Base-by-base conservation (phyloP, 106 monocot species). In the Platanthera guangdongensis region DNA sequence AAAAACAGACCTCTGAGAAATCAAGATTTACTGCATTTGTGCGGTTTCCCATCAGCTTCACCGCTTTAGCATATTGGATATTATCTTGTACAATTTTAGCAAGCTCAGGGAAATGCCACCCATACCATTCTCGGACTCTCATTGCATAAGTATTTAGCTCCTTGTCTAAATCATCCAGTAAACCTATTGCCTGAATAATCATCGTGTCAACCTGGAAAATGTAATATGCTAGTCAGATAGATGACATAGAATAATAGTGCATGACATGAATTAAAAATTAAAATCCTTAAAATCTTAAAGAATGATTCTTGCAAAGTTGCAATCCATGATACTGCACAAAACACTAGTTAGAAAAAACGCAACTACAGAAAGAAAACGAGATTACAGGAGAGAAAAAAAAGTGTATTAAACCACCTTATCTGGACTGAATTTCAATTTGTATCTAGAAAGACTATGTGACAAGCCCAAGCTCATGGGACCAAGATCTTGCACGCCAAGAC, bases 41-140 rank as follows among this genome's bases (percentile, higher is more conserved):
- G 75, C 92, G 92, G 75, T 95, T 74, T 5, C 95, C 93, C 95
- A 95, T 95, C 68, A 95, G 72, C 79, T 95, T 92, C 18, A 95
- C 93, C 19, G 75, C 77, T 73, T 86, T 95, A 52, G 95, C 88
- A 84, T 95, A 95, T 50, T 90, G 92, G 63, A 95, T 95, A 76
- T 95, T 95, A 70, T 95, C 95, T 30, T 80, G 81, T 15, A 95
- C 79, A 71, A 95, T 93, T 70, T 92, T 95, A 51, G 92, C 82
- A 75, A 95, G 92, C 73, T 95, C 95, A 13, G 95, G 95, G 81
- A 95, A 95, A 79, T 95, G 95, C 95, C 95, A 95, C 1, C 95
- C 95, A 82, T 95, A 92, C 95, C 95, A 95, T 73, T 95, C 95
- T 52, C 95, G 95, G 69, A 95, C 90, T 78, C 95, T 93, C 95